Percentiles rank a stretch among this genome's conserved stretches.
Conservation (phyloP, 2,329 filamentous ascomycete species). For the Epichloe aotearoae region DNA sequence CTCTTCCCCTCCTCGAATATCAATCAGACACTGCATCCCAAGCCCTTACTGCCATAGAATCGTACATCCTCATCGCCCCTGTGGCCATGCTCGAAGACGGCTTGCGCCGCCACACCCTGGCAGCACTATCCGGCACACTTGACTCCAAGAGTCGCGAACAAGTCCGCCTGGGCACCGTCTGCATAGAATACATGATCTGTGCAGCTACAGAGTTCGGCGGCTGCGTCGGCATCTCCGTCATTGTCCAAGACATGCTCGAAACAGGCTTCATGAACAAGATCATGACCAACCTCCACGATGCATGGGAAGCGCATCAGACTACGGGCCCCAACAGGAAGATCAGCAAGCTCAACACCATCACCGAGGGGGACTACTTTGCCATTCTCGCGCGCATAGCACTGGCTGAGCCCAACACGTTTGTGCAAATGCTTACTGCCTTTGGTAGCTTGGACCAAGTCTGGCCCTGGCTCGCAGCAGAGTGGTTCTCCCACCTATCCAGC, state of each 20-base stretch:
- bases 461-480: conserved; percentile 46
- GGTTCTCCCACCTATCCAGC: conserved; percentile 57
- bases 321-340: conserved; percentile 65
- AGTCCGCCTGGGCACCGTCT: conserved; percentile 42
- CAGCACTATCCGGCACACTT: conserved; percentile 35
- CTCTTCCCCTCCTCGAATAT: conserved; percentile 53
- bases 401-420: conserved; percentile 56
- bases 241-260: conserved; percentile 52
- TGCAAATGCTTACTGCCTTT: conserved; percentile 39
- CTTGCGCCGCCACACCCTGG: conserved; percentile 36
- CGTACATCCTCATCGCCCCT: conserved; percentile 58
- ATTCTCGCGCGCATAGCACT: conserved; percentile 69
- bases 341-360: conserved; percentile 57
- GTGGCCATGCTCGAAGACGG: conserved; percentile 48
- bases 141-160: conserved; percentile 44
- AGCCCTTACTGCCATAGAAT: conserved; percentile 52
- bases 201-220: conserved; percentile 50
- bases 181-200: conserved; percentile 53
- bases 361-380: conserved; percentile 74
- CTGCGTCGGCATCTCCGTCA: conserved; percentile 43
- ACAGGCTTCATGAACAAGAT: conserved; percentile 50
- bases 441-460: conserved; percentile 38
- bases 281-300: conserved; percentile 51
- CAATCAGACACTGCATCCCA: conserved; percentile 49
- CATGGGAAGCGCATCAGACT: conserved; percentile 64